Evolutionary conservation across 2,329 filamentous ascomycete genomes (phyloP), one percentile per base, ranked within the genome.

Genomic region (Thelonectria discophora): DNA sequence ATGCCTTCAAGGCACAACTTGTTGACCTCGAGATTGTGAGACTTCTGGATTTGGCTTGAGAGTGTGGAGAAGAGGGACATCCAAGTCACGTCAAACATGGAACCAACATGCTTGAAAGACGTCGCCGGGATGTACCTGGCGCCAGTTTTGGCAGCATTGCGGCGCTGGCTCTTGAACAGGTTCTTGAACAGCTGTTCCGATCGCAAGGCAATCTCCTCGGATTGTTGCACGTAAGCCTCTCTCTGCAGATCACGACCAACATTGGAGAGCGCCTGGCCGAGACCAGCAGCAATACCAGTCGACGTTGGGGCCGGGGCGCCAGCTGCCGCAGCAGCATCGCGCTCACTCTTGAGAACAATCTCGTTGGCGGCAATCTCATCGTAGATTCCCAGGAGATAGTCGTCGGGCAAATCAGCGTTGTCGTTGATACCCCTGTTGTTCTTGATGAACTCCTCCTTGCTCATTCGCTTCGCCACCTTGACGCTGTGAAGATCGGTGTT

Each of bases 341-440:
- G 88, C 77, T 99, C 95, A 52, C 93, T 97, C 70, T 93, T 90
- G 8, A 99, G 84, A 0, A 99, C 94, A 68, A 99, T 99, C 76
- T 99, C 95, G 63, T 98, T 94, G 59, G 83, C 84, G 1, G 85
- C 86, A 71, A 99, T 99, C 74, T 99, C 95, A 5, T 99, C 94
- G 69, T 90, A 99, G 55, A 99, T 98, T 6, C 85, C 87, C 27
- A 87, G 84, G 2, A 99, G 87, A 73, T 99, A 99, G 39, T 99
- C 95, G 51, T 96, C 89, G 0, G 96, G 95, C 62, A 99, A 80
- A 80, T 98, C 92, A 30, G 93, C 91, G 68, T 92, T 94, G 78
- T 99, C 95, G 78, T 99, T 98, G 81, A 99, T 99, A 60, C 95
- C 95, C 27, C 95, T 85, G 77, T 99, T 99, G 79, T 99, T 99